These are phyloP conservation scores for Tagetes patula DNA, from an alignment of 129 eudicot species.

Conservation along the genomic window DNA sequence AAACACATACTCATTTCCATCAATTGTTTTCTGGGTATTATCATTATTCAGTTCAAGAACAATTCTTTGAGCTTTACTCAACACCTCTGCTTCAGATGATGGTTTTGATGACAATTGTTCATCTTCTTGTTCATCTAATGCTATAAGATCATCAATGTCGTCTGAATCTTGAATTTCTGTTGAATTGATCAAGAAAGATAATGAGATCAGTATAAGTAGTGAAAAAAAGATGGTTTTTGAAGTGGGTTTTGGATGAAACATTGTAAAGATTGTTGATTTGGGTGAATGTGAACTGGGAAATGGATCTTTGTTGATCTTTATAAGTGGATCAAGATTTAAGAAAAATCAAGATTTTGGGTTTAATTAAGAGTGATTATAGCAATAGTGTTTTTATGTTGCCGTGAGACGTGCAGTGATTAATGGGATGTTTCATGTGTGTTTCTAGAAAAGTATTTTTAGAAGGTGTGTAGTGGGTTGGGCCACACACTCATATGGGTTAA, in stretches of 20 bases:
- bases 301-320: conserved; percentile 13
- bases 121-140: conserved; percentile 66
- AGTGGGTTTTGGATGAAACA: conserved; percentile 50
- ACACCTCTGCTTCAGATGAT: conserved; percentile 65
- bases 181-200: conserved; percentile 27
- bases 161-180: conserved; percentile 43
- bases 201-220: conserved; percentile 42
- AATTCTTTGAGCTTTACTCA: conserved; percentile 70
- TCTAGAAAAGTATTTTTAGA: not conserved
- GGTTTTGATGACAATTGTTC: conserved; percentile 22
- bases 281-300: not conserved
- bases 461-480: not conserved
- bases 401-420: conserved; percentile 35
- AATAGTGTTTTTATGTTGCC: conserved; percentile 20
- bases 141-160: conserved; percentile 68
- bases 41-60: conserved; percentile 72
- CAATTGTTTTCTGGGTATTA: conserved; percentile 46
- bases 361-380: not conserved
- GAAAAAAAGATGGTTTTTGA: conserved; percentile 43
- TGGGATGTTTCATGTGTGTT: conserved; percentile 23
- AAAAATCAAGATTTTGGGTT: conserved; percentile 15
- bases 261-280: conserved; percentile 28
- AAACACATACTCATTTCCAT: conserved; percentile 65
- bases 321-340: conserved; percentile 20
- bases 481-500: too few species aligned